Base-by-base conservation (phyloP, 1,284 basidiomycete species). In the Stygiomarasmius scandens region DNA sequence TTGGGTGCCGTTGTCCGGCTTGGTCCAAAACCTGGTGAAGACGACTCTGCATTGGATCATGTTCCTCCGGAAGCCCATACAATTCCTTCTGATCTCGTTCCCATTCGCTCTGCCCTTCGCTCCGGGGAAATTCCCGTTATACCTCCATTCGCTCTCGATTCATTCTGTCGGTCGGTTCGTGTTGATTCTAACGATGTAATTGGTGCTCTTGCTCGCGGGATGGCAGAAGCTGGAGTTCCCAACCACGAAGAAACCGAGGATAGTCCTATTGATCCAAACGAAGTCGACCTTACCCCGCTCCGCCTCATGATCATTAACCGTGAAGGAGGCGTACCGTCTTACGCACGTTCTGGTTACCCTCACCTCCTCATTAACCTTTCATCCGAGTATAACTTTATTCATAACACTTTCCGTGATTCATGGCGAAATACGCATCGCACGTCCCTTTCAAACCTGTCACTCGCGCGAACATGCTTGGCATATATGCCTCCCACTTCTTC, bases 261-360 rank as follows among this genome's bases (percentile, higher is more conserved):
- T 52, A 62, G 67, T 16, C 64, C 74, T 46, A 66, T 68, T 32
- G 75, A 79, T 25, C 71, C 63, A 63, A 70, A 66, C 53, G 78
- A 85, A 32, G 77, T 93, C 22, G 90, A 96, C 72, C 81, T 96
- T 58, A 93, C 92, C 4, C 95, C 97, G 1, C 77, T 97, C 58
- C 91, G 97, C 22, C 84, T 99, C 60, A 96, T 99, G 89, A 91
- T 99, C 70, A 98, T 99, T 74, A 98, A 96, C 71, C 87, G 92
- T 20, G 94, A 98, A 75, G 97, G 97, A 20, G 97, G 97, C 29
- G 90, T 99, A 2, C 97, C 97, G 11, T 98, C 96, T 0, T 99
- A 98, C 69, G 97, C 97, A 36, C 92, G 97, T 22, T 86, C 84
- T 16, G 97, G 97, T 46, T 85, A 93, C 64, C 97, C 97, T 16